Evolutionary conservation across 1,139 yeast species (phyloP).

Genomic region (Blastobotrys serpentis): DNA sequence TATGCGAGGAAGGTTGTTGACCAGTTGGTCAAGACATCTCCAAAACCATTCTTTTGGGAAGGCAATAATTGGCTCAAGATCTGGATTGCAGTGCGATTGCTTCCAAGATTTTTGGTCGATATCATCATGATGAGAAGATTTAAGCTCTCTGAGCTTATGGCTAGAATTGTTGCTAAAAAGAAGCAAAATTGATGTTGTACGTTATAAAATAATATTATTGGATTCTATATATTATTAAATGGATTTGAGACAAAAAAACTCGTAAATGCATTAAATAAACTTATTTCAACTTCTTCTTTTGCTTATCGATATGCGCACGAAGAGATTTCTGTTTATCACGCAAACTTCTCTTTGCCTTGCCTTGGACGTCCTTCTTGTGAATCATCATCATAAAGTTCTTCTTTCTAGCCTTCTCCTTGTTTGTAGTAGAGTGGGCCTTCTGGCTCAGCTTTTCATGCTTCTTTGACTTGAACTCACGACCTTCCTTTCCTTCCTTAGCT

Average conservation of each 20-base stretch:
- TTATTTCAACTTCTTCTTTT: slow-evolving; percentile 63
- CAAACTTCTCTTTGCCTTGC: slow-evolving; percentile 84
- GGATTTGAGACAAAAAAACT: too few species aligned
- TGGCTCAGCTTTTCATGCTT: slow-evolving; percentile 71
- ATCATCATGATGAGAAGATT: slow-evolving; percentile 48
- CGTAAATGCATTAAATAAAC: slow-evolving; percentile 2
- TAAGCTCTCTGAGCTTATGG: slow-evolving; percentile 38
- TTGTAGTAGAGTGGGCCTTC: slow-evolving; percentile 82
- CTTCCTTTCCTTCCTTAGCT: slow-evolving; percentile 90
- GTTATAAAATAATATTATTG: too few species aligned
- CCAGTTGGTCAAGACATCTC: slow-evolving; percentile 47
- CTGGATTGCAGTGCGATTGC: slow-evolving; percentile 38
- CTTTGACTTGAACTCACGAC: slow-evolving; percentile 84
- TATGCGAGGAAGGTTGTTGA: slow-evolving; percentile 57
- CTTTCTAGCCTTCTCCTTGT: slow-evolving; percentile 93
- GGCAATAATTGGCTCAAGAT: slow-evolving; percentile 52
- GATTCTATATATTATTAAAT: too few species aligned
- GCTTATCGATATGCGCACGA: slow-evolving; percentile 82
- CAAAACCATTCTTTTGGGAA: slow-evolving; percentile 52
- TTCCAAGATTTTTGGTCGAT: slow-evolving; percentile 55
- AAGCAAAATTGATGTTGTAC: not conserved
- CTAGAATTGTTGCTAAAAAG: slow-evolving; percentile 6
- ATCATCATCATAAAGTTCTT: slow-evolving; percentile 99
- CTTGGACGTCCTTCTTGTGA: slow-evolving; percentile 90
- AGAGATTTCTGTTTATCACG: slow-evolving; percentile 87